These are phyloP conservation scores for Sarocladiaceae sp. DNA, from an alignment of 2,329 filamentous ascomycete species.

Conservation along the genomic window DNA sequence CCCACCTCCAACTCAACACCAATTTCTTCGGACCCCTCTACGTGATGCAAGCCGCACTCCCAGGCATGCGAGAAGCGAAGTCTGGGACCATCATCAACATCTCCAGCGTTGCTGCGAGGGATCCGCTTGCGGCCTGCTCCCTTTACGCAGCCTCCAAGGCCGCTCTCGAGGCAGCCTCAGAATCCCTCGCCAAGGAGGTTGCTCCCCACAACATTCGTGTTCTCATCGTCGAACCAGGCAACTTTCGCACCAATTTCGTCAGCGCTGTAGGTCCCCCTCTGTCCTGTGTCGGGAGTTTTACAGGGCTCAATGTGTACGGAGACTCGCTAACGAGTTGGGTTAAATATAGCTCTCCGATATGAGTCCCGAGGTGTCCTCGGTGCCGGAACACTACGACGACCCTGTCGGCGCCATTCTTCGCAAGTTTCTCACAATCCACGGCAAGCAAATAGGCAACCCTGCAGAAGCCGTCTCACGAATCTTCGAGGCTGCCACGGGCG, in stretches of 20 bases:
- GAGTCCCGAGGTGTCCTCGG: no score
- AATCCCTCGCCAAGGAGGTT: slow-evolving; percentile 38
- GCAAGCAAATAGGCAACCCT: slow-evolving; percentile 35
- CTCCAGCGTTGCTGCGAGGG: slow-evolving; percentile 38
- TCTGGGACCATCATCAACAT: slow-evolving; percentile 42
- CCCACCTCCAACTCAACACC: slow-evolving; percentile 36
- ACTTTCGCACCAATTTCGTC: slow-evolving; percentile 44
- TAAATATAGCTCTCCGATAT: no score
- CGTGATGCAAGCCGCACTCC: slow-evolving; percentile 42
- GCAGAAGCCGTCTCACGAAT: slow-evolving; percentile 31
- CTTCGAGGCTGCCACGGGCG: slow-evolving; percentile 27
- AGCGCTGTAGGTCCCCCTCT: slow-evolving; percentile 12
- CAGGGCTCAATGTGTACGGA: no score
- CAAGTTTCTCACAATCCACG: slow-evolving; percentile 20
- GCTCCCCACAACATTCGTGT: slow-evolving; percentile 37
- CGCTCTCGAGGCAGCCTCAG: slow-evolving; percentile 36
- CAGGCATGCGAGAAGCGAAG: slow-evolving; percentile 36
- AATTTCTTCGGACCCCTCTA: slow-evolving; percentile 46
- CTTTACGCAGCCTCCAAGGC: slow-evolving; percentile 44
- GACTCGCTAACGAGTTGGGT: no score
- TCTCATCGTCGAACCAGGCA: slow-evolving; percentile 44
- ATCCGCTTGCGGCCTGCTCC: slow-evolving; percentile 30
- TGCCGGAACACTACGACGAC: no score
- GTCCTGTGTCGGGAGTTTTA: slow-evolving; percentile 20
- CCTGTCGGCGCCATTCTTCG: slow-evolving; percentile 17